Conservation (phyloP, 345 rosid species). For the Eucalyptus decipiens region DNA sequence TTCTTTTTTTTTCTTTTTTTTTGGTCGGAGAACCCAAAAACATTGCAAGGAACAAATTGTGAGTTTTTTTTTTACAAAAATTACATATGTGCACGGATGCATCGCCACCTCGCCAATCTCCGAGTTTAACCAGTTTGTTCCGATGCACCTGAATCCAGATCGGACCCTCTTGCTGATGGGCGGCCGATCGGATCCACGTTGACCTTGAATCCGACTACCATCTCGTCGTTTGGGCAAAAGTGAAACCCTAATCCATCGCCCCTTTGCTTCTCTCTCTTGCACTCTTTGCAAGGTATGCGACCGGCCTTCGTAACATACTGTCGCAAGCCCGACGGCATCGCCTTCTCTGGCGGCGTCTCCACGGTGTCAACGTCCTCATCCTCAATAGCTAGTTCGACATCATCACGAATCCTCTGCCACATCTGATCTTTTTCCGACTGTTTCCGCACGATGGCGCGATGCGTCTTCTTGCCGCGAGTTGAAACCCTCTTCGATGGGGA, state of each 20-base stretch:
- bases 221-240: not conserved
- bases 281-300: not conserved
- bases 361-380: not conserved
- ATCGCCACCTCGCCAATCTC: too few species aligned
- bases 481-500: not conserved
- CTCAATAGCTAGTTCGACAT: not conserved
- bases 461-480: not conserved
- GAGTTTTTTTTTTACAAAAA: not conserved
- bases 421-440: not conserved
- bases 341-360: not conserved
- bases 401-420: not conserved
- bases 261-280: not conserved
- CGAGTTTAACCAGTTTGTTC: not conserved
- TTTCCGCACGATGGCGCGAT: not conserved
- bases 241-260: not conserved
- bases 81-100: too few species aligned
- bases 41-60: not conserved
- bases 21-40: not conserved
- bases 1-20: too few species aligned
- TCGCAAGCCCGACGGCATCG: not conserved
- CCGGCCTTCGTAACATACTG: not conserved
- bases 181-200: not conserved
- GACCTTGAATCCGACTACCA: not conserved
- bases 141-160: not conserved
- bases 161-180: not conserved